Base-by-base conservation (phyloP, 2,329 filamentous ascomycete genomes). In the Byssochlamys sp. region DNA sequence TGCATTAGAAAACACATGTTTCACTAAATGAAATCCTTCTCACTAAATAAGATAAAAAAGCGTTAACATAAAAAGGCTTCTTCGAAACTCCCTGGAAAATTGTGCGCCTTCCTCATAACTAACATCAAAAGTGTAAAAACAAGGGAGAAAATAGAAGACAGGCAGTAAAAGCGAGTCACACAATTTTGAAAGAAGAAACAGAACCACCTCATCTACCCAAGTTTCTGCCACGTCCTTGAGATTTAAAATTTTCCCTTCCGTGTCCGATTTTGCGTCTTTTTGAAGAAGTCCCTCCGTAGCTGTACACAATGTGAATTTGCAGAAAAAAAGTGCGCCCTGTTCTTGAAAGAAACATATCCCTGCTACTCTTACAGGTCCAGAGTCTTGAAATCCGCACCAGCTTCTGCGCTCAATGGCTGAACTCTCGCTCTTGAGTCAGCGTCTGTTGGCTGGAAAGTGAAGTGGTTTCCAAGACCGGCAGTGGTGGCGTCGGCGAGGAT, bases 321-420 rank as follows among this genome's bases (percentile, higher is more conserved):
- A 48, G 5, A 51, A 26, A 14, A 14, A 51, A 26, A 51, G 25
- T 27, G 24, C 24, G 49, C 49, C 49, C n/a, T 51, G 12, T 26
- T 51, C 2, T 51, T 54, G 31, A 54, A 58, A 57, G 14, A 53
- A 52, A 28, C 6, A 24, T 29, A 26, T 24, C n/a, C 48, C 28
- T 28, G 55, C 45, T 57, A 31, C 12, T 31, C 57, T 71, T 69
- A 77, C 63, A 77, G 66, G 48, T 77, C 75, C 59, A 75, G 68
- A 33, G 67, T 68, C 60, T 75, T 76, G 65, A 69, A 75, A 57
- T 76, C 74, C 31, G 69, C 69, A 45, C 71, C 74, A n/a, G 63
- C 60, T 52, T 73, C 69, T 3, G 69, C 69, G 51, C 73, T 76
- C 64, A 74, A 63, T n/a, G 75, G 75, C 55, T 75, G 73, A 14